phyloP scores from a whole-genome alignment of 768 basidiomycete species.

The Suillus tomentosus region DNA sequence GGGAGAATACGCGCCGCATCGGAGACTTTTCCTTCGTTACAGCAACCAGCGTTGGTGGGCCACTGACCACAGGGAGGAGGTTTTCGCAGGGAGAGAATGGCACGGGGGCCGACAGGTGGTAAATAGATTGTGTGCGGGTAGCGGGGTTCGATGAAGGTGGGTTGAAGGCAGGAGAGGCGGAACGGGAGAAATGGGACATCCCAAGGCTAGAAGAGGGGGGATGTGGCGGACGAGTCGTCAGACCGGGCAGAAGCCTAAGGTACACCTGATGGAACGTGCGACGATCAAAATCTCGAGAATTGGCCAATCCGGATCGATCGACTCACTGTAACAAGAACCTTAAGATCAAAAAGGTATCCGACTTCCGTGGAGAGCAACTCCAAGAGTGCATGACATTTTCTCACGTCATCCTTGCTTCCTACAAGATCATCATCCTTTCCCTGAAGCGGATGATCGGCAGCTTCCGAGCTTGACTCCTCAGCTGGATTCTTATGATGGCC shows the following conservation, averaged over 20 bases:
- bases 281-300: background rate
- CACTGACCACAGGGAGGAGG: background rate
- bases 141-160: constrained; percentile 46
- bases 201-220: constrained; percentile 26
- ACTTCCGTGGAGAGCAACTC: constrained; percentile 87
- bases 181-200: constrained; percentile 37
- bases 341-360: constrained; percentile 78
- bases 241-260: constrained; percentile 55
- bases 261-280: constrained; percentile 52
- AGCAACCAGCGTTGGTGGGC: background rate
- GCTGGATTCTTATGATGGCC: background rate
- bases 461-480: background rate
- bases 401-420: constrained; percentile 44
- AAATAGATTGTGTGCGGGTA: constrained; percentile 47
- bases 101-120: constrained; percentile 30
- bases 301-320: background rate
- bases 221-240: constrained; percentile 35
- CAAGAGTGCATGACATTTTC: constrained; percentile 73
- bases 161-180: constrained; percentile 40
- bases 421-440: background rate
- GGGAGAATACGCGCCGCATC: constrained; percentile 55
- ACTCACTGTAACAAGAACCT: constrained; percentile 72
- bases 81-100: constrained; percentile 25
- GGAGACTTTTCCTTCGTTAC: constrained; percentile 30
- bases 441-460: constrained; percentile 1